These are phyloP conservation scores for Thymus quinquecostatus DNA, from an alignment of 257 asterid genomes.

Conservation along the genomic window DNA sequence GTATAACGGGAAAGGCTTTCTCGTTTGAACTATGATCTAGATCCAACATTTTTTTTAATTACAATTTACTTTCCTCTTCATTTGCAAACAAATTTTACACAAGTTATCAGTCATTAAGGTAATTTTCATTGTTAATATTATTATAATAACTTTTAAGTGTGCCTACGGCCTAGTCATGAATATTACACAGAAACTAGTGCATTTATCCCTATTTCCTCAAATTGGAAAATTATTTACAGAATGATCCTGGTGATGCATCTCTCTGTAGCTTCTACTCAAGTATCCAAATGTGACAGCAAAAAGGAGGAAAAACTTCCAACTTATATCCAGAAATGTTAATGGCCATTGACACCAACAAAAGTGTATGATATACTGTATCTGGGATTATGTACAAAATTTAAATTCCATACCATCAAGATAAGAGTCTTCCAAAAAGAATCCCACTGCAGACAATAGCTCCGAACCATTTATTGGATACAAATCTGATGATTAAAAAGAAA, in stretches of 20 bases:
- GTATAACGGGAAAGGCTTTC: no score
- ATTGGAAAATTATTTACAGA: neutral
- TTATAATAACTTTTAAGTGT: no score
- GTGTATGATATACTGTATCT: no score
- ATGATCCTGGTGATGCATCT: neutral
- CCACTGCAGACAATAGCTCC: slow-evolving; percentile 80
- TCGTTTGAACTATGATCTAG: no score
- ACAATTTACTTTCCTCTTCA: no score
- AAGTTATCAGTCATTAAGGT: no score
- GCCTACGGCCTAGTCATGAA: no score
- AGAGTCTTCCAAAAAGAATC: slow-evolving; percentile 59
- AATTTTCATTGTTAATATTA: no score
- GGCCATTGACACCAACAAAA: neutral
- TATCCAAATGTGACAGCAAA: neutral
- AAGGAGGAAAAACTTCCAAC: neutral
- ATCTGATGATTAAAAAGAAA: slow-evolving; percentile 42
- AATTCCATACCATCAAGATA: slow-evolving; percentile 42
- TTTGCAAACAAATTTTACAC: no score
- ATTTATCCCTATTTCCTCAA: neutral
- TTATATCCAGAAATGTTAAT: neutral
- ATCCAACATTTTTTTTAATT: no score
- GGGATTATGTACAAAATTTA: neutral
- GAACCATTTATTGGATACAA: slow-evolving; percentile 90
- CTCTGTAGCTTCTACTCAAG: neutral
- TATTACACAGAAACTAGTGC: neutral